A percentile compares a stretch with the other conserved stretches of the same genome.
These are phyloP conservation scores for Kentomonas sorsogonicus DNA, from an alignment of 208 protist species.

Conservation along the genomic window DNA sequence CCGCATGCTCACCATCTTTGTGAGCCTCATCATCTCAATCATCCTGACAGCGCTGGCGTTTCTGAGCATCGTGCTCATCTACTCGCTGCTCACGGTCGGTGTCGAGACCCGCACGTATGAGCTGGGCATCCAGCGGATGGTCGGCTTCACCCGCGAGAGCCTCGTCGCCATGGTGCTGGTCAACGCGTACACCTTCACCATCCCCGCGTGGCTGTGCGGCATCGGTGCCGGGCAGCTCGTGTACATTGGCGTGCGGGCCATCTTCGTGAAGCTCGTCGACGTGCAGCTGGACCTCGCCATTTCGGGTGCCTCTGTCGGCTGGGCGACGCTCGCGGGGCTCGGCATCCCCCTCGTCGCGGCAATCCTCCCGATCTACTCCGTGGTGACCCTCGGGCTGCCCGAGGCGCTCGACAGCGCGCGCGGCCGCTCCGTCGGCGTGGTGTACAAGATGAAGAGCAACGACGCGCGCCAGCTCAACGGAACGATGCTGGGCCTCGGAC, in stretches of 20 bases:
- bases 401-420: slow-evolving; percentile 81
- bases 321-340: slow-evolving; percentile 69
- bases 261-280: slow-evolving; percentile 28
- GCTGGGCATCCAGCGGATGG: slow-evolving; percentile 90
- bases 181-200: slow-evolving; percentile 58
- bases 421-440: slow-evolving; percentile 30
- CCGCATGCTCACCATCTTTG: slow-evolving; percentile 80
- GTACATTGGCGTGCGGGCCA: slow-evolving; percentile 28
- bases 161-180: slow-evolving; percentile 52
- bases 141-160: slow-evolving; percentile 59
- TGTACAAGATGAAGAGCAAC: slow-evolving; percentile 67
- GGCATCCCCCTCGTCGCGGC: slow-evolving; percentile 75
- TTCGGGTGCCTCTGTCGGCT: slow-evolving; percentile 31
- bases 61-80: slow-evolving; percentile 89
- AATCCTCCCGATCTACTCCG: slow-evolving; percentile 78
- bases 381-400: slow-evolving; percentile 65
- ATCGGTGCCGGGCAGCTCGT: slow-evolving; percentile 55
- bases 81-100: slow-evolving; percentile 90
- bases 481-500: slow-evolving; percentile 41
- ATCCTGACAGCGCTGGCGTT: slow-evolving; percentile 75
- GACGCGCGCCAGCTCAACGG: slow-evolving; percentile 18
- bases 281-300: slow-evolving; percentile 31
- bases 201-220: slow-evolving; percentile 81
- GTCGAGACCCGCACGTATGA: slow-evolving; percentile 92
- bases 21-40: slow-evolving; percentile 87